phyloP scores from a whole-genome alignment of 2,329 filamentous ascomycete species.

The Clarireedia homoeocarpa region DNA sequence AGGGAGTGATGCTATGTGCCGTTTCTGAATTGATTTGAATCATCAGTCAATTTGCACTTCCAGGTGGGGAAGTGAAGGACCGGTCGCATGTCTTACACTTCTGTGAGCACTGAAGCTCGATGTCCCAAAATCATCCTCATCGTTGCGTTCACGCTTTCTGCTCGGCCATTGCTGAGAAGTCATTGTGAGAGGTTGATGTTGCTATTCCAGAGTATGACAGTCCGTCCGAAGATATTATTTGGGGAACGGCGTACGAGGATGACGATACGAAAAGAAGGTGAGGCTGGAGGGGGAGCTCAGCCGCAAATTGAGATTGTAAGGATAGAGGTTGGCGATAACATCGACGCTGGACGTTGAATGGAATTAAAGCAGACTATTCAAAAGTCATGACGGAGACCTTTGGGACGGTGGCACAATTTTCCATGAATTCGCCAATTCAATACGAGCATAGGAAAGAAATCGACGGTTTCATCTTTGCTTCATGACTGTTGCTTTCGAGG shows the following conservation, averaged over 20 bases:
- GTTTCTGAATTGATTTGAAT: slow-evolving; percentile 23
- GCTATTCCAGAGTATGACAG: neutral
- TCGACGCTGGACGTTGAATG: no score
- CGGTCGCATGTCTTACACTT: slow-evolving; percentile 17
- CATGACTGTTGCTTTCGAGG: no score
- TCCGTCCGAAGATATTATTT: no score
- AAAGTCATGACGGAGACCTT: no score
- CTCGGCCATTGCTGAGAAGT: slow-evolving; percentile 9
- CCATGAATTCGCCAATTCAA: no score
- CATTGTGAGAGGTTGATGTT: neutral
- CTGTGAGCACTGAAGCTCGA: slow-evolving; percentile 28
- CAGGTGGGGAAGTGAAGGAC: neutral
- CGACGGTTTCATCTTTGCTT: no score
- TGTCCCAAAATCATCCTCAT: slow-evolving; percentile 22
- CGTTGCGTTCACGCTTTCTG: slow-evolving; percentile 25
- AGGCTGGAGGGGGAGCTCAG: neutral
- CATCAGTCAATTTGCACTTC: neutral
- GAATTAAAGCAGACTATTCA: no score
- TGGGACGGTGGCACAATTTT: no score
- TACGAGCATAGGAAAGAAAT: no score
- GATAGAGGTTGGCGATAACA: neutral
- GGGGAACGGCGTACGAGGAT: no score
- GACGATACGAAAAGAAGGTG: neutral
- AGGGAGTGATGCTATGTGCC: slow-evolving; percentile 24
- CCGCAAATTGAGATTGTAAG: neutral